These are phyloP conservation scores for Hirschioporus abietinus DNA, from an alignment of 768 basidiomycete genomes.

Conservation along the genomic window DNA sequence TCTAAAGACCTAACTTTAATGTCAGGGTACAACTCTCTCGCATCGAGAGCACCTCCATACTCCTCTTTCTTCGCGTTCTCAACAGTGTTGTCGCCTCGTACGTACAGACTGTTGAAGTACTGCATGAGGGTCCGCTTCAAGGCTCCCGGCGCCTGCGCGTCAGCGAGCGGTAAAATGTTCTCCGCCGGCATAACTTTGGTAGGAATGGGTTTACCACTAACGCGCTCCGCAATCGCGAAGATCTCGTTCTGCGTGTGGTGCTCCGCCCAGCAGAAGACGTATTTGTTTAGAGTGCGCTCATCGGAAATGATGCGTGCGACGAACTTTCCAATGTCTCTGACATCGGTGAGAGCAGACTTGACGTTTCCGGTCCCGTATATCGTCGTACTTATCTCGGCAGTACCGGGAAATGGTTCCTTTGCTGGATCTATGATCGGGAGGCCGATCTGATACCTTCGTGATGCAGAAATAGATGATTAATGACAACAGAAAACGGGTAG, in stretches of 20 bases:
- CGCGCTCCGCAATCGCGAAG: conserved; percentile 17
- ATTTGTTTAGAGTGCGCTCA: conserved; percentile 26
- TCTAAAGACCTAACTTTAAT: conserved; percentile 15
- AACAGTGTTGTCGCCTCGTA: conserved; percentile 26
- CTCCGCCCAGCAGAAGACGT: conserved; percentile 24
- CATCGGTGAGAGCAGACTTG: conserved; percentile 18
- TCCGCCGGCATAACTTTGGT: not conserved
- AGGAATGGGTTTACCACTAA: conserved; percentile 17
- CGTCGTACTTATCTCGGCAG: not conserved
- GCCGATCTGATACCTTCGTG: not conserved
- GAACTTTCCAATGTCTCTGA: conserved; percentile 22
- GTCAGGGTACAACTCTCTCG: conserved; percentile 26
- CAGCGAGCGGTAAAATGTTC: not conserved
- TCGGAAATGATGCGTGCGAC: conserved; percentile 28
- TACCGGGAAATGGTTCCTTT: not conserved
- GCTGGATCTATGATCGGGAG: conserved; percentile 18
- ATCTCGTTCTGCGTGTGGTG: conserved; percentile 20
- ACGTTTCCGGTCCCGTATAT: conserved; percentile 18
- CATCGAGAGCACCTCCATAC: conserved; percentile 24
- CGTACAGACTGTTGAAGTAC: conserved; percentile 18
- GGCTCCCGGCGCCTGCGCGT: not conserved
- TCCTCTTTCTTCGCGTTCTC: conserved; percentile 17
- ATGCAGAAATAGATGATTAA: not conserved
- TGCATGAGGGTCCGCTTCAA: not conserved
- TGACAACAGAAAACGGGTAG: not conserved